These are phyloP conservation scores for Chlamydomonas sp. DNA, from an alignment of 139 green algal genomes.

Conservation along the genomic window DNA sequence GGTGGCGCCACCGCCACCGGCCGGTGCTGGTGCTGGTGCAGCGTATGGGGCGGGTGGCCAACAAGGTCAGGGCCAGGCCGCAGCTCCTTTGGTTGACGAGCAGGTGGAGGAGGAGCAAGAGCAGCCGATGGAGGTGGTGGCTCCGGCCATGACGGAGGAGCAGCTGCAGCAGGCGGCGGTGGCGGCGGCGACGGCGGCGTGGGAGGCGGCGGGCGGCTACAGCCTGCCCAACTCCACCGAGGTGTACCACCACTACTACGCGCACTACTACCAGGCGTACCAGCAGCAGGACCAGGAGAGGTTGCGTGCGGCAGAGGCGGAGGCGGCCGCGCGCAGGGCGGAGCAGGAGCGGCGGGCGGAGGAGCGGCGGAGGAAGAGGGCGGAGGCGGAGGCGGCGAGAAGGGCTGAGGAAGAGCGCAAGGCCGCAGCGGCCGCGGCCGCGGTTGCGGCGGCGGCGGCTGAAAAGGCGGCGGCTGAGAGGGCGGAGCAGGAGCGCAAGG, in stretches of 20 bases:
- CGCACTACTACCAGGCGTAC: slow-evolving; percentile 27
- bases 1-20: no score
- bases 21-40: no score
- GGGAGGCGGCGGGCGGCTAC: slow-evolving; percentile 34
- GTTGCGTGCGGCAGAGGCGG: background rate
- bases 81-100: background rate
- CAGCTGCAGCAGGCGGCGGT: slow-evolving; percentile 1
- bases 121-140: background rate
- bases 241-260: slow-evolving; percentile 31
- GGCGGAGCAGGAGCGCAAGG: background rate
- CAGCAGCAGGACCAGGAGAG: background rate
- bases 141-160: slow-evolving; percentile 7
- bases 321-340: no score
- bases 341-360: background rate
- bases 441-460: background rate
- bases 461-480: background rate
- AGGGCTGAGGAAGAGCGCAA: background rate
- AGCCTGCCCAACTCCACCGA: slow-evolving; percentile 20
- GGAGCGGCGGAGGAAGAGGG: background rate
- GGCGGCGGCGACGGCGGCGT: slow-evolving; percentile 14
- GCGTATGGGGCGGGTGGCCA: no score
- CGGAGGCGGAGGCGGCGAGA: background rate
- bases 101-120: background rate
- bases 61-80: no score
- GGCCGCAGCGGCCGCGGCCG: background rate